These are phyloP conservation scores for Fusarium succisae DNA, from an alignment of 2,329 filamentous ascomycete species.

Conservation along the genomic window DNA sequence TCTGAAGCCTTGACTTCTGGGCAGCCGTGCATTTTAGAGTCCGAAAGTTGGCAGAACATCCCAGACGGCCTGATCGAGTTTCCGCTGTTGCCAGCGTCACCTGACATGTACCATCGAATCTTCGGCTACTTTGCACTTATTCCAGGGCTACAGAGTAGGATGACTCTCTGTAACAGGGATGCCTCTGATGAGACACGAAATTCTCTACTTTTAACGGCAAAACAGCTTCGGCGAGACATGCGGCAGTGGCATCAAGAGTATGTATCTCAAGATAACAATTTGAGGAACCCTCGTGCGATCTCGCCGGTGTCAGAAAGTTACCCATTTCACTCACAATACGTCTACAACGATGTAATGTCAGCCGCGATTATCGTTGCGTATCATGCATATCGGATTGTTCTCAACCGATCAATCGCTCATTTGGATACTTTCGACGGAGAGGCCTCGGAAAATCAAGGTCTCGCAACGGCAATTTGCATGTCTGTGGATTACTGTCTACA, in stretches of 20 bases:
- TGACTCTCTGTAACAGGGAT: fast-evolving
- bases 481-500: neutral
- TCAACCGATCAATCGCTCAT: fast-evolving
- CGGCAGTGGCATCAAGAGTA: neutral
- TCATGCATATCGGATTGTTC: neutral
- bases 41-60: neutral
- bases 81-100: neutral
- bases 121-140: neutral
- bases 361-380: neutral
- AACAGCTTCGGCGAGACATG: neutral
- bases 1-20: neutral
- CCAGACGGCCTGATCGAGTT: neutral
- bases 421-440: fast-evolving
- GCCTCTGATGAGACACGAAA: fast-evolving
- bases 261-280: fast-evolving
- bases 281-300: neutral
- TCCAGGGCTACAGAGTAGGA: fast-evolving
- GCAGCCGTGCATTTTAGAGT: fast-evolving
- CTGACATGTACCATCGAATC: neutral
- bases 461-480: neutral
- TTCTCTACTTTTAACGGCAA: fast-evolving
- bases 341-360: neutral
- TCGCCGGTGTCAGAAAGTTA: fast-evolving
- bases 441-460: fast-evolving
- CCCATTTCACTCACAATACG: too few species aligned